These are phyloP conservation scores for Phaeophleospora eucalypticola DNA, from an alignment of 2,329 filamentous ascomycete genomes.

Conservation along the genomic window DNA sequence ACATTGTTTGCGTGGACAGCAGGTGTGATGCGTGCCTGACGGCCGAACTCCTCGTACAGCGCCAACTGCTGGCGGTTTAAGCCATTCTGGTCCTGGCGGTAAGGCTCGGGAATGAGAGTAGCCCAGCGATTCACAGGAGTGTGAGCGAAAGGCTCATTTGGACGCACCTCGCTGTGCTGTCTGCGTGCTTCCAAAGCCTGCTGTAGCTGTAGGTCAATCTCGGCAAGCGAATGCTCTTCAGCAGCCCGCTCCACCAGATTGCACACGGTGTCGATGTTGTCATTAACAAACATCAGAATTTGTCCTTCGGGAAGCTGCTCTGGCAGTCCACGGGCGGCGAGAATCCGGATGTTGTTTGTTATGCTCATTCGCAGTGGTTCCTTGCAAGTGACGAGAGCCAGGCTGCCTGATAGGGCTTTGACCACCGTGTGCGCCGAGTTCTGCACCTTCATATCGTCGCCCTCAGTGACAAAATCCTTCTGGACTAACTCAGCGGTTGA, in stretches of 20 bases:
- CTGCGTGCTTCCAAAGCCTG: slow-evolving; percentile 72
- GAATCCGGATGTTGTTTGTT: slow-evolving; percentile 92
- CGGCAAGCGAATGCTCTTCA: slow-evolving; percentile 84
- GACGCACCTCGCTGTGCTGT: slow-evolving; percentile 67
- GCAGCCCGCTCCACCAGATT: slow-evolving; percentile 93
- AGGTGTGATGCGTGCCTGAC: slow-evolving; percentile 64
- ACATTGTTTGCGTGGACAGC: slow-evolving; percentile 50
- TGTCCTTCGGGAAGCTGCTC: slow-evolving; percentile 86
- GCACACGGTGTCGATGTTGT: slow-evolving; percentile 90
- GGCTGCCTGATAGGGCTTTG: slow-evolving; percentile 85
- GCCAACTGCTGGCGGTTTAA: slow-evolving; percentile 89
- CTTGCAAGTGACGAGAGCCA: slow-evolving; percentile 96
- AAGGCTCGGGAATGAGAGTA: slow-evolving; percentile 88
- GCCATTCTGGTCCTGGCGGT: slow-evolving; percentile 69
- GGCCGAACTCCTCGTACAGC: slow-evolving; percentile 94
- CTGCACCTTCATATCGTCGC: slow-evolving; percentile 80
- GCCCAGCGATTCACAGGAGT: slow-evolving; percentile 81
- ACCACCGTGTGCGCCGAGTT: slow-evolving; percentile 90
- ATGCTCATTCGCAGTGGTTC: slow-evolving; percentile 95
- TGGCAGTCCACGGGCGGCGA: slow-evolving; percentile 57
- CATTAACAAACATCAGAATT: slow-evolving; percentile 97
- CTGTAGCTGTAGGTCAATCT: slow-evolving; percentile 93
- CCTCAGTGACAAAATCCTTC: slow-evolving; percentile 93
- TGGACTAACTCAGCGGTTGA: slow-evolving; percentile 92
- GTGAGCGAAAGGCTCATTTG: slow-evolving; percentile 79